Evolutionary conservation across 2,329 filamentous ascomycete genomes (phyloP).

Genomic region (Atkinsonella hypoxylon): DNA sequence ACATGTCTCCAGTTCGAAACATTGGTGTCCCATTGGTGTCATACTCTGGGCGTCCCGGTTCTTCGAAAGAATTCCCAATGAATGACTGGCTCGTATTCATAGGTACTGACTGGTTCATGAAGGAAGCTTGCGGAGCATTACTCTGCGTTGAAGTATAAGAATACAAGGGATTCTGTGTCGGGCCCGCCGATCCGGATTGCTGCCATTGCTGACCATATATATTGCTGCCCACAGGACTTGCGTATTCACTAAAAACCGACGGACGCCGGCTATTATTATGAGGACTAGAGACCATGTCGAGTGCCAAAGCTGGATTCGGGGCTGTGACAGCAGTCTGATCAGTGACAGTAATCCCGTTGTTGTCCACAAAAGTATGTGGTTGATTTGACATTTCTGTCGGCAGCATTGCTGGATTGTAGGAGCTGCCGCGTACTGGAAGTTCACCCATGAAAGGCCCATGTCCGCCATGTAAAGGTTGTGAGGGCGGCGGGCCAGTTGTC

Average conservation of each 20-base stretch:
- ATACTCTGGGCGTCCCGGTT: constrained; percentile 20
- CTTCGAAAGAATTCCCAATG: constrained; percentile 23
- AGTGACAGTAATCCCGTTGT: constrained; percentile 21
- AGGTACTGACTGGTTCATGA: constrained; percentile 19
- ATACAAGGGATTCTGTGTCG: constrained; percentile 32
- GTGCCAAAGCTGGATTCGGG: constrained; percentile 22
- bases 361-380: constrained; percentile 29
- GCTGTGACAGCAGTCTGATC: constrained; percentile 23
- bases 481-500: constrained; percentile 25
- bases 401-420: constrained; percentile 30
- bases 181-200: constrained; percentile 25
- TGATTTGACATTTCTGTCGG: constrained; percentile 28
- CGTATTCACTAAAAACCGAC: constrained; percentile 36
- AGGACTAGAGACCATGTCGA: constrained; percentile 34
- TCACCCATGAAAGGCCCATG: constrained; percentile 28
- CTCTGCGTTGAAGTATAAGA: constrained; percentile 30
- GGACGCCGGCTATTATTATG: constrained; percentile 35
- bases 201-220: constrained; percentile 36
- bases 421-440: constrained; percentile 30
- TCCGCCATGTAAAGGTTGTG: constrained; percentile 18
- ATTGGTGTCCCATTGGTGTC: constrained; percentile 19
- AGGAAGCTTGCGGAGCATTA: constrained; percentile 18
- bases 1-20: constrained; percentile 21
- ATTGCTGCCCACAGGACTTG: constrained; percentile 23
- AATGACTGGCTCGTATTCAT: constrained; percentile 22